These are phyloP conservation scores for Bimuria novae-zelandiae DNA, from an alignment of 2,329 filamentous ascomycete species.

Conservation along the genomic window DNA sequence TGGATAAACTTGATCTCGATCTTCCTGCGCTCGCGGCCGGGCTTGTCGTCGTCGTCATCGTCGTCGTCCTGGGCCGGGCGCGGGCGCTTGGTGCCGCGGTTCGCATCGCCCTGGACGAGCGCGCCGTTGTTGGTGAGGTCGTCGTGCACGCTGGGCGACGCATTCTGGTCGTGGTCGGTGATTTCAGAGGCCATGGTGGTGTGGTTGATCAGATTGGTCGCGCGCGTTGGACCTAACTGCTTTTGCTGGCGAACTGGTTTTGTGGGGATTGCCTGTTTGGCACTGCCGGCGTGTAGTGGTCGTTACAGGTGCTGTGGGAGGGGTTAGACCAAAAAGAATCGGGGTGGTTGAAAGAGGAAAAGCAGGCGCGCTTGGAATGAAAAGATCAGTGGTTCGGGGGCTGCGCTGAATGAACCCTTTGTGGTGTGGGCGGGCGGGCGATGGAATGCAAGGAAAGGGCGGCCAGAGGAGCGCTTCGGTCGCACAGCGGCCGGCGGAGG, in stretches of 20 bases:
- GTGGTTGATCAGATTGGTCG: conserved; percentile 32
- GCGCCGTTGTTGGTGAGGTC: conserved; percentile 60
- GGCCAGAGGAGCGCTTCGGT: conserved; percentile 27
- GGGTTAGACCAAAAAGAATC: conserved; percentile 41
- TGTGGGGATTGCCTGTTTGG: conserved; percentile 44
- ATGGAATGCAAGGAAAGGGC: conserved; percentile 44
- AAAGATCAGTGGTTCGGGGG: conserved; percentile 43
- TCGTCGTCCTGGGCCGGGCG: conserved; percentile 87
- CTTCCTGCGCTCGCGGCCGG: conserved; percentile 96
- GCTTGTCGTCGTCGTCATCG: conserved; percentile 97
- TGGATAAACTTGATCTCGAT: conserved; percentile 99
- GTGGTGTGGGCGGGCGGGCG: conserved; percentile 36
- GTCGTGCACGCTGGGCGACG: conserved; percentile 56
- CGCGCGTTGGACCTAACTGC: conserved; percentile 46
- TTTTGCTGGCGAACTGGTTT: conserved; percentile 39
- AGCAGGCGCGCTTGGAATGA: conserved; percentile 43
- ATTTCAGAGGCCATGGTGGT: conserved; percentile 53
- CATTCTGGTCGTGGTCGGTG: conserved; percentile 57
- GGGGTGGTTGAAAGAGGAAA: conserved; percentile 44
- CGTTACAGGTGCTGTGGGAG: conserved; percentile 34
- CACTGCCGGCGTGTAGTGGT: conserved; percentile 32
- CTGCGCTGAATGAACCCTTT: conserved; percentile 38
- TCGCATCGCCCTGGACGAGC: conserved; percentile 62
- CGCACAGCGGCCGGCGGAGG: conserved; percentile 31
- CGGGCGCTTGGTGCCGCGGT: conserved; percentile 86